A percentile compares a stretch with the other conserved stretches of the same genome.
These are phyloP conservation scores for Penicillium fimorum DNA, from an alignment of 495 filamentous ascomycete genomes.

Conservation along the genomic window DNA sequence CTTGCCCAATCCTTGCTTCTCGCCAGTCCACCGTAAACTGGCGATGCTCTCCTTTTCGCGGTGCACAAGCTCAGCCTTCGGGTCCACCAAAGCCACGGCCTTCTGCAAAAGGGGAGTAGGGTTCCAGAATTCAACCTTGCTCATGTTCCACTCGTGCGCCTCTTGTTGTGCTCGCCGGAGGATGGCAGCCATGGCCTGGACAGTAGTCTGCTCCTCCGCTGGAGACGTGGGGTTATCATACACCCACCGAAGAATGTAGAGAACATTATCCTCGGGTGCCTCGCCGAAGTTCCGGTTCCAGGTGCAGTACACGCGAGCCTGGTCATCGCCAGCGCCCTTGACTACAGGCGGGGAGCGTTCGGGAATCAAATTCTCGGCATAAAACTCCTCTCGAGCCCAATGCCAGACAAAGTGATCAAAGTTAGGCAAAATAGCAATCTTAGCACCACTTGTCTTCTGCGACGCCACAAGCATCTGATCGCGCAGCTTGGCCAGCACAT, in stretches of 20 bases:
- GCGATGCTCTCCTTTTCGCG: slow-evolving; percentile 63
- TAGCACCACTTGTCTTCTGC: slow-evolving; percentile 30
- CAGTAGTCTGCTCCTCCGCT: slow-evolving; percentile 36
- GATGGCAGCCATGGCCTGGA: slow-evolving; percentile 50
- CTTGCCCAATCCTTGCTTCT: slow-evolving; percentile 43
- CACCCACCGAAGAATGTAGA: slow-evolving; percentile 78
- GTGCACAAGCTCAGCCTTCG: slow-evolving; percentile 49
- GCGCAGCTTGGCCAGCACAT: slow-evolving; percentile 31
- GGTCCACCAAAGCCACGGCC: slow-evolving; percentile 57
- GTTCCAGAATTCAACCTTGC: slow-evolving; percentile 63
- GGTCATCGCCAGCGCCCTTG: slow-evolving; percentile 66
- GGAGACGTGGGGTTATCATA: slow-evolving; percentile 54
- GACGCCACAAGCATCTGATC: slow-evolving; percentile 35
- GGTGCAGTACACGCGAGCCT: slow-evolving; percentile 65
- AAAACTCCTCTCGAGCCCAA: slow-evolving; percentile 81
- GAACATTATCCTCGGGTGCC: slow-evolving; percentile 56
- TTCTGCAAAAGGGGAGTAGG: slow-evolving; percentile 54
- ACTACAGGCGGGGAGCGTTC: slow-evolving; percentile 46
- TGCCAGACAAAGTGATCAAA: slow-evolving; percentile 78
- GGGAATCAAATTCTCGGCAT: slow-evolving; percentile 52
- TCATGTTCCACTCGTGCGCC: slow-evolving; percentile 58
- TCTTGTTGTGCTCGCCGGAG: slow-evolving; percentile 54
- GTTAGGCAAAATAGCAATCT: slow-evolving; percentile 70
- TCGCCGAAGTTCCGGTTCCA: slow-evolving; percentile 76
- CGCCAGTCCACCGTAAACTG: slow-evolving; percentile 63